phyloP scores from a whole-genome alignment of 2,329 filamentous ascomycete genomes.

The Xylaria sp. region DNA sequence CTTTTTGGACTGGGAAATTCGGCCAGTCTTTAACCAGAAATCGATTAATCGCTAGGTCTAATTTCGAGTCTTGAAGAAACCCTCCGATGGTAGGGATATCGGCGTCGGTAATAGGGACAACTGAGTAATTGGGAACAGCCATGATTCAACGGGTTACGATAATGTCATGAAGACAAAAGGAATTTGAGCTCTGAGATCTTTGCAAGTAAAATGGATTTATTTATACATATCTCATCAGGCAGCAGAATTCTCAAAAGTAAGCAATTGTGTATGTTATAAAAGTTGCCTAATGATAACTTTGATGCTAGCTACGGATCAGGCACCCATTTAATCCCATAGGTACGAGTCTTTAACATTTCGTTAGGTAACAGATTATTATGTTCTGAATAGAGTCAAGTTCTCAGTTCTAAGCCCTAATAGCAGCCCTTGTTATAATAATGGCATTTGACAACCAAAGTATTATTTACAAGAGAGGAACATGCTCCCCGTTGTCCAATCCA shows the following conservation, averaged over 20 bases:
- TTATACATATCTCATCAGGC: neutral
- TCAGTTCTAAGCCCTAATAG: too few species aligned
- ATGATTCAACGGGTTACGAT: neutral
- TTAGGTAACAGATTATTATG: too few species aligned
- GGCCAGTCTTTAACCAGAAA: conserved; percentile 32
- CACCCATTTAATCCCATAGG: neutral
- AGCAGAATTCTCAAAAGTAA: neutral
- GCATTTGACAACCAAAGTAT: too few species aligned
- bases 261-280: neutral
- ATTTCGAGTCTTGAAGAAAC: conserved; percentile 31
- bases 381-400: too few species aligned
- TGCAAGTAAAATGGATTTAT: neutral
- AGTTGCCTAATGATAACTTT: neutral
- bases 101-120: conserved; percentile 12
- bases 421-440: too few species aligned
- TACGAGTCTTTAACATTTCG: neutral
- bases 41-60: conserved; percentile 32
- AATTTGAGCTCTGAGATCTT: neutral
- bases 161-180: too few species aligned
- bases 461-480: too few species aligned
- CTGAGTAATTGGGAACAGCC: conserved; percentile 19
- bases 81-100: conserved; percentile 19
- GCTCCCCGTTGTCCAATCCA: too few species aligned
- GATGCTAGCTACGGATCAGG: neutral
- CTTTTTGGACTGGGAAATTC: neutral